Conservation (phyloP, 176 grass and related monocot genomes). For the Musa troglodytarum region DNA sequence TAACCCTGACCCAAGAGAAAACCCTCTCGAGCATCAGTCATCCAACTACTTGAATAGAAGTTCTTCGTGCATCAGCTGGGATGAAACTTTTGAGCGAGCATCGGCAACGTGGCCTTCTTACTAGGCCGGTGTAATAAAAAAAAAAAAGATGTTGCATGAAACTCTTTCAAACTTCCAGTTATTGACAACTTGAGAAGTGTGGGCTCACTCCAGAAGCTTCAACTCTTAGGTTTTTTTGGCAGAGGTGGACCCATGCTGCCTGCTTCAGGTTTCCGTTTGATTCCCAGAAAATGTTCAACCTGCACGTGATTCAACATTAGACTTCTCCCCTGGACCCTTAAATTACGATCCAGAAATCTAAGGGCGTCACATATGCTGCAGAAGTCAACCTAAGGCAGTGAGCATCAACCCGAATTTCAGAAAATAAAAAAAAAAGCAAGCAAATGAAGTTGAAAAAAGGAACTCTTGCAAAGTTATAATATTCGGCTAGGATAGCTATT, state of each 20-base stretch:
- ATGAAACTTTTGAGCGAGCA: too few relatives aligned
- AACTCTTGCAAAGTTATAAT: not conserved
- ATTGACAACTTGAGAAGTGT: not conserved
- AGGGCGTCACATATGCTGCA: not conserved
- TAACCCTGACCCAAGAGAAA: too few relatives aligned
- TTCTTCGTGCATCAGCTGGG: too few relatives aligned
- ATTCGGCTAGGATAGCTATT: slow-evolving; percentile 12
- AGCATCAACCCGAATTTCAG: not conserved
- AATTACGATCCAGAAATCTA: slow-evolving; percentile 3
- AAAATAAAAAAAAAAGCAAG: not conserved
- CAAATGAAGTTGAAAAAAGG: not conserved
- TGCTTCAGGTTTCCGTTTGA: slow-evolving; percentile 52
- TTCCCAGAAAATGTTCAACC: slow-evolving; percentile 69
- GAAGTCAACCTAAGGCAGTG: not conserved
- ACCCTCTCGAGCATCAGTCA: too few relatives aligned
- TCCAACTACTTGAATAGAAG: too few relatives aligned
- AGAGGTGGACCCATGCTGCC: slow-evolving; percentile 50
- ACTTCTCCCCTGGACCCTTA: slow-evolving; percentile 4
- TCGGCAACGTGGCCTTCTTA: not conserved
- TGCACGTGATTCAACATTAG: slow-evolving; percentile 20
- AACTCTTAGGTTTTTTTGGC: slow-evolving; percentile 60
- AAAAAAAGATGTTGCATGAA: not conserved
- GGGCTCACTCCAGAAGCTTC: not conserved
- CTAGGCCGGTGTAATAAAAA: not conserved
- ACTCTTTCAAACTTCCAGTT: not conserved